Evolutionary conservation across 495 filamentous ascomycete genomes (phyloP).

Genomic region (Aspergillus incahuasiensis): DNA sequence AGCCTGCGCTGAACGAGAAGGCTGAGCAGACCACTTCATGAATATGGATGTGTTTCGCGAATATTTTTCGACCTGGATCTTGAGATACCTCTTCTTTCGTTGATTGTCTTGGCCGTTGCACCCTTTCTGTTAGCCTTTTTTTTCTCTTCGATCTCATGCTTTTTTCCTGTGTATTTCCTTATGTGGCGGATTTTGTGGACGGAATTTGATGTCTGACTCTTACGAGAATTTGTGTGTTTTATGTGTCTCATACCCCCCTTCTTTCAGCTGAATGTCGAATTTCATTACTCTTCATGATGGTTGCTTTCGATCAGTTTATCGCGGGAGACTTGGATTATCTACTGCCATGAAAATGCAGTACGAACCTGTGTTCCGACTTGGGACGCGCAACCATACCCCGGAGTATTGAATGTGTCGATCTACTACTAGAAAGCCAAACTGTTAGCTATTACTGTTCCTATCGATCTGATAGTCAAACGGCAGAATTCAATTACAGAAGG

Average conservation of each 20-base stretch:
- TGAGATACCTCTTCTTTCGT: conserved; percentile 2
- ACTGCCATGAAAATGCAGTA: background rate
- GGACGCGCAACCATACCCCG: background rate
- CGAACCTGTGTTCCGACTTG: background rate
- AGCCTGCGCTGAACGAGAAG: conserved; percentile 50
- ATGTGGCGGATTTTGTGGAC: conserved; percentile 11
- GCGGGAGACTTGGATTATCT: background rate
- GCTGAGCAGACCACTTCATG: conserved; percentile 18
- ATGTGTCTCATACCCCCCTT: conserved; percentile 24
- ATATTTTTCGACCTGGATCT: background rate
- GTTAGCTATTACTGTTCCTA: too few relatives aligned
- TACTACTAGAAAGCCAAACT: too few relatives aligned
- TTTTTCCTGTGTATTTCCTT: conserved; percentile 3
- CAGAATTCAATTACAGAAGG: background rate
- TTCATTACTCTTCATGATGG: conserved; percentile 4
- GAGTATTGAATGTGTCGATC: background rate
- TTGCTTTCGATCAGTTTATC: background rate
- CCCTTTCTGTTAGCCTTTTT: background rate
- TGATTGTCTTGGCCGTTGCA: background rate
- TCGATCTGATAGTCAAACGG: background rate
- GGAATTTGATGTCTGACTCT: conserved; percentile 15
- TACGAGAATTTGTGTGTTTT: conserved; percentile 19
- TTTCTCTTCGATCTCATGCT: conserved; percentile 3
- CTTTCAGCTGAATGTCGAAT: conserved; percentile 10
- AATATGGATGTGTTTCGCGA: conserved; percentile 1